Base-by-base conservation (phyloP, 2,329 filamentous ascomycete genomes). In the Metarhizium sp. region DNA sequence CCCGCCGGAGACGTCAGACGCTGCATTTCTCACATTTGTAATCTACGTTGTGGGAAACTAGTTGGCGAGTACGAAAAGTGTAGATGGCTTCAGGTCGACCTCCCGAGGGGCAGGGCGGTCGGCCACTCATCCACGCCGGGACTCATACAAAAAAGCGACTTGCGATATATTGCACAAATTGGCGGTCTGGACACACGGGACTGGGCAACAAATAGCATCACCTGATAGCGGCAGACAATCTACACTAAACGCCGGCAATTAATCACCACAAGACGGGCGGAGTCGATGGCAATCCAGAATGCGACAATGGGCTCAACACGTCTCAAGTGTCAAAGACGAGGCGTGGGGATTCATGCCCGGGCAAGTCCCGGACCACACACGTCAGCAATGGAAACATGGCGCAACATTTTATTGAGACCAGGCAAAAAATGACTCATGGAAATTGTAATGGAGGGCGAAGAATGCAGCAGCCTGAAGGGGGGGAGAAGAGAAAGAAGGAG, bases 81-180 rank as follows among this genome's bases (percentile, higher is more conserved):
- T 59, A 64, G 66, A 69, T 69, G 68, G 66, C 67, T 68, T 69
- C 66, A 69, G 52, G 45, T 50, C 45, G 36, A 55, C 40, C 13
- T 40, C 13, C 30, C 10, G 16, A 50, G 34, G 45, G 46, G 51
- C 34, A 36, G 38, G n/a, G 54, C 4, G 25, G 25, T 25, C 25
- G 25, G 25, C 25, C 25, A 4, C 25, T 25, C 25, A 25, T 25
- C 3, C 25, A 25, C 25, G 25, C 25, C 25, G 25, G 25, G 25
- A 25, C n/a, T 14, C 20, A 18, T 29, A 20, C 20, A 29, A 30
- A 50, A 45, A 43, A 69, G 67, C 69, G 66, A 69, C 66, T 66
- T 69, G 50, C 29, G 47, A 51, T 40, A 43, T 47, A 29, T 36
- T 16, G 25, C 14, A 20, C 52, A 25, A 54, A 50, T 56, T 53